Evolutionary conservation across 192 early-diverging fungal genomes (phyloP).

Genomic region (Backusella tuberculispora): DNA sequence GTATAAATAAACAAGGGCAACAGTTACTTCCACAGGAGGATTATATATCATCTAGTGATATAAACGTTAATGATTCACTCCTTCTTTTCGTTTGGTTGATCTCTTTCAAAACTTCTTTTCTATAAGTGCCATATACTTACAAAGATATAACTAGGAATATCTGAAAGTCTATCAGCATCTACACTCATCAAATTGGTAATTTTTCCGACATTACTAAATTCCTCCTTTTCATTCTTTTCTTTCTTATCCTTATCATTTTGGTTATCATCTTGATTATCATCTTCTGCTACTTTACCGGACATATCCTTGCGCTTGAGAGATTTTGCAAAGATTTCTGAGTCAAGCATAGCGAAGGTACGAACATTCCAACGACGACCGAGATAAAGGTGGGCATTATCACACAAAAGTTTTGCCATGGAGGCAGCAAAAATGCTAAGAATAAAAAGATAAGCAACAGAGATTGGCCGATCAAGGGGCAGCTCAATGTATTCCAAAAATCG

Average conservation of each 20-base stretch:
- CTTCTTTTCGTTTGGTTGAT: background rate
- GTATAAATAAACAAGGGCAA: conserved; percentile 73
- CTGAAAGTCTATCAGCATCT: conserved; percentile 64
- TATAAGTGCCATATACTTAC: conserved; percentile 27
- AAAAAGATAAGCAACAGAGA: conserved; percentile 49
- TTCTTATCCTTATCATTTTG: background rate
- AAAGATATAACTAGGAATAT: conserved; percentile 58
- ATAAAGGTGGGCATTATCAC: conserved; percentile 50
- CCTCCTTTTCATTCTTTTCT: conserved; percentile 19
- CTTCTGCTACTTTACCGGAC: conserved; percentile 40
- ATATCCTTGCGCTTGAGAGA: conserved; percentile 48
- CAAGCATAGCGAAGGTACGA: conserved; percentile 49
- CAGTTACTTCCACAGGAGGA: conserved; percentile 62
- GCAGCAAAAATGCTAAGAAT: conserved; percentile 49
- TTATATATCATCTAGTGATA: conserved; percentile 47
- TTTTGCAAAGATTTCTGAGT: conserved; percentile 54
- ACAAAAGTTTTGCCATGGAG: conserved; percentile 44
- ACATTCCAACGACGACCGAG: conserved; percentile 52
- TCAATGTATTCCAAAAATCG: conserved; percentile 47
- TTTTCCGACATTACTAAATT: conserved; percentile 57
- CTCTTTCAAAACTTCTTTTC: background rate
- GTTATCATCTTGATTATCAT: background rate
- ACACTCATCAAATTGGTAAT: conserved; percentile 77
- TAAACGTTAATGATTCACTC: background rate
- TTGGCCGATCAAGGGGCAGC: conserved; percentile 26